Evolutionary conservation across 2,329 filamentous ascomycete species (phyloP), one percentile per base, ranked within the genome.

Genomic region (Aspergillus novoparasiticus): DNA sequence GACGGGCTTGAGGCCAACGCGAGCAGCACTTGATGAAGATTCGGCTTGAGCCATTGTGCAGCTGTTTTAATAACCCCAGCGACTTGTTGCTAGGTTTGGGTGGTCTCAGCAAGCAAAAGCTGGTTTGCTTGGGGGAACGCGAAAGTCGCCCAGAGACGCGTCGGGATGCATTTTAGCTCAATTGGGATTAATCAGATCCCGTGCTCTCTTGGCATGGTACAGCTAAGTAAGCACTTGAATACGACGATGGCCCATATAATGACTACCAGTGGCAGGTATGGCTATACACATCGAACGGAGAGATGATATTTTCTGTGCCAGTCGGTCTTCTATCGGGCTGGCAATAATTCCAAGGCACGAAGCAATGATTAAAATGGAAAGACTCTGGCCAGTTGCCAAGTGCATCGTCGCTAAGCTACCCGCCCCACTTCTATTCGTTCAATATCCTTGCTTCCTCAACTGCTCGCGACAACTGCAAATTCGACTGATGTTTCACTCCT

Each of bases 11-110:
- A 79, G 72, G 30, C 74, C 77, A 72, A 80, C 80, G 57, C 75
- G 76, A 39, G 78, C 73, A 61, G 77, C 80, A 56, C 76, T 77
- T 32, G 78, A 75, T 26, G 81, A 83, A 26, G 82, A 83, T 70
- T 84, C 81, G 59, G 80, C 79, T 69, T 83, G 78, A 23, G 69
- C 74, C 79, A 82, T 82, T 39, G 51, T 74, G 62, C 30, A 51
- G 19, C 28, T 14, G 12, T 54, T 53, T 32, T 41, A 36, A 41
- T 60, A 23, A 6, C 28, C 28, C 23, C 19, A 60, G 59, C 39
- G 28, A 60, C 16, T 51, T 6, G 9, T 51, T 19, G 48, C 11
- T 48, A 48, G 12, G 45, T 28, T 28, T 26, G 23, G 14, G 23
- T 26, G 26, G 45, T 48, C 12, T 26, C 21, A 41, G 36, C 26